phyloP scores from a whole-genome alignment of 352 stramenopile species.

The Globisporangium middletonii region DNA sequence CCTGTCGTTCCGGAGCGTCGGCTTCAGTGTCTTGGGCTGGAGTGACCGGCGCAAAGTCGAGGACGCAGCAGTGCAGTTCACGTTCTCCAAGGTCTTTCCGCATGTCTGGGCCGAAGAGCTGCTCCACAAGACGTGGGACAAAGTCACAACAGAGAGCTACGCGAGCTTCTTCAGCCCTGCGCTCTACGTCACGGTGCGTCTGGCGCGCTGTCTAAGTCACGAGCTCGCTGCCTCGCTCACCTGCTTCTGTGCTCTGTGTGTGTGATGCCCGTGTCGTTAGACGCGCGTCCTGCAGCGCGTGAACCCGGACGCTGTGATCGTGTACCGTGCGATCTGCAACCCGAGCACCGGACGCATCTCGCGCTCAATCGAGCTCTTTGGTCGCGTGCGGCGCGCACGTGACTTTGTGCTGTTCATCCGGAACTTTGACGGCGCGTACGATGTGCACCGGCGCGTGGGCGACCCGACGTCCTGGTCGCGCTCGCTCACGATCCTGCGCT shows the following conservation, averaged over 20 bases:
- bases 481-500: constrained; percentile 38
- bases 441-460: constrained; percentile 29
- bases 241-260: neutral
- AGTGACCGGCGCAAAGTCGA: constrained; percentile 33
- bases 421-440: constrained; percentile 27
- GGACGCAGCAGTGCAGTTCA: constrained; percentile 36
- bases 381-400: constrained; percentile 28
- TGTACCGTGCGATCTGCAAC: constrained; percentile 47
- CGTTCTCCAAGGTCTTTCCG: constrained; percentile 41
- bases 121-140: constrained; percentile 34
- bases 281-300: constrained; percentile 42
- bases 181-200: constrained; percentile 32
- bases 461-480: constrained; percentile 31
- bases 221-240: too few relatives aligned
- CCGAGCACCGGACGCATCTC: constrained; percentile 30
- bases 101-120: constrained; percentile 36
- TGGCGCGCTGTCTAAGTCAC: neutral
- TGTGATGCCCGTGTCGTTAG: constrained; percentile 9
- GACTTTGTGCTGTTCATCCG: constrained; percentile 43
- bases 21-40: constrained; percentile 42
- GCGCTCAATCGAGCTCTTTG: constrained; percentile 39
- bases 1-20: constrained; percentile 24
- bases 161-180: constrained; percentile 44
- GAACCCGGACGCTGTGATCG: constrained; percentile 38
- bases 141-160: constrained; percentile 36